Conservation (phyloP, 495 filamentous ascomycete species). For the Glonium stellatum region DNA sequence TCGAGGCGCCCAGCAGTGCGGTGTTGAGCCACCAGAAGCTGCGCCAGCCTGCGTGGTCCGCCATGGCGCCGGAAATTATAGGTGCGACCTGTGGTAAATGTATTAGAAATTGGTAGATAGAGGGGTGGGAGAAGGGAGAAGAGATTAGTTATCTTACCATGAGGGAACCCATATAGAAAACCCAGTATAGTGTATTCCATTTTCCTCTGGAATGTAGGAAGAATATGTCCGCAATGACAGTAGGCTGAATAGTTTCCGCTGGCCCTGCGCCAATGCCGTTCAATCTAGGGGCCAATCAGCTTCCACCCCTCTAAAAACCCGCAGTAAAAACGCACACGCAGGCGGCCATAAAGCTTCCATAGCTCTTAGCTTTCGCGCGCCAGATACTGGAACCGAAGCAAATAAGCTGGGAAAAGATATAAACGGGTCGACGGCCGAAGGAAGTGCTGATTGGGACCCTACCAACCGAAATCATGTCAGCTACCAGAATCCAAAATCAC, state of each 20-base stretch:
- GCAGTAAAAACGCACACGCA: conserved; percentile 28
- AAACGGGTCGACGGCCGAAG: conserved; percentile 52
- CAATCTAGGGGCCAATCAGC: conserved; percentile 24
- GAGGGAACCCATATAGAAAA: conserved; percentile 42
- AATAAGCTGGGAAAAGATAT: conserved; percentile 50
- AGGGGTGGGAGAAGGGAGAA: not conserved
- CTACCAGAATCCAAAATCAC: not conserved
- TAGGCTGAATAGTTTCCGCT: conserved; percentile 53
- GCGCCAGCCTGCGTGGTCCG: conserved; percentile 50
- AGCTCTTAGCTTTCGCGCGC: conserved; percentile 51
- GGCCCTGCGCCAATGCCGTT: conserved; percentile 56
- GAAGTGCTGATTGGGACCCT: conserved; percentile 55
- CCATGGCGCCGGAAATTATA: conserved; percentile 53
- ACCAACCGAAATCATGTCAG: not conserved
- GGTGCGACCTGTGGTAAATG: conserved; percentile 39
- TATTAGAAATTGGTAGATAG: not conserved
- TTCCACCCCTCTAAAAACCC: not conserved
- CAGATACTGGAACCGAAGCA: conserved; percentile 53
- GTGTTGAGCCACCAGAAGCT: conserved; percentile 54
- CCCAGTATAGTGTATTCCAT: conserved; percentile 61
- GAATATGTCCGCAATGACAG: conserved; percentile 60
- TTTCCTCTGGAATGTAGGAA: conserved; percentile 61
- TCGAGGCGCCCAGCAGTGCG: conserved; percentile 41
- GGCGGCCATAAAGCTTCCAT: conserved; percentile 55
- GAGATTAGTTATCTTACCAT: conserved; percentile 29